Conservation (phyloP, 306 rosid species). For the Castanopsis chinensis region DNA sequence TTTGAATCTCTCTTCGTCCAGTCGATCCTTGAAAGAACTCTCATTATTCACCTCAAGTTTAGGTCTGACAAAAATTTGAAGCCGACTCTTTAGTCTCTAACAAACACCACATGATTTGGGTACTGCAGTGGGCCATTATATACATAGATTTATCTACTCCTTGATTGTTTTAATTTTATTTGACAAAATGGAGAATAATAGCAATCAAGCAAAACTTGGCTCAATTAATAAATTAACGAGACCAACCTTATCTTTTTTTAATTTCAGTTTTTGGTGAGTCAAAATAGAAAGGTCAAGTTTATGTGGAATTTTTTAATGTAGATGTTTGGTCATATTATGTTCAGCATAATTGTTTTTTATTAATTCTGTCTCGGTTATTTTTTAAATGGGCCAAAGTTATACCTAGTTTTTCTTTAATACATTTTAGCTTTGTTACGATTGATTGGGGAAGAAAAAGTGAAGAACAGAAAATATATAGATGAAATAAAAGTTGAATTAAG, state of each 20-base stretch:
- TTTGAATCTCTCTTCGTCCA: conserved; percentile 1
- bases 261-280: background rate
- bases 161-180: background rate
- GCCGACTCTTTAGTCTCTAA: background rate
- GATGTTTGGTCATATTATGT: background rate
- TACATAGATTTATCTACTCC: background rate
- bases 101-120: background rate
- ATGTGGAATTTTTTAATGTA: background rate
- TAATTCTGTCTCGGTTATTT: too few relatives aligned
- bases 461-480: too few relatives aligned
- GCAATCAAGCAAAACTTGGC: background rate
- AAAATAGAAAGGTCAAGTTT: too few relatives aligned
- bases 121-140: background rate
- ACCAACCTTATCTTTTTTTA: background rate
- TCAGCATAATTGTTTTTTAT: too few relatives aligned
- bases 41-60: background rate
- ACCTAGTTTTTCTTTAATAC: too few relatives aligned
- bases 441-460: too few relatives aligned
- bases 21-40: background rate
- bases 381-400: too few relatives aligned
- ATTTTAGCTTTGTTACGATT: too few relatives aligned
- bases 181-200: background rate
- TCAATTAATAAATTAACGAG: background rate
- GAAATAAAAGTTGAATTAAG: too few relatives aligned
- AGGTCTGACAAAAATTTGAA: background rate